Base-by-base conservation (phyloP, 2,329 filamentous ascomycete species). In the Fusarium tuaranense region DNA sequence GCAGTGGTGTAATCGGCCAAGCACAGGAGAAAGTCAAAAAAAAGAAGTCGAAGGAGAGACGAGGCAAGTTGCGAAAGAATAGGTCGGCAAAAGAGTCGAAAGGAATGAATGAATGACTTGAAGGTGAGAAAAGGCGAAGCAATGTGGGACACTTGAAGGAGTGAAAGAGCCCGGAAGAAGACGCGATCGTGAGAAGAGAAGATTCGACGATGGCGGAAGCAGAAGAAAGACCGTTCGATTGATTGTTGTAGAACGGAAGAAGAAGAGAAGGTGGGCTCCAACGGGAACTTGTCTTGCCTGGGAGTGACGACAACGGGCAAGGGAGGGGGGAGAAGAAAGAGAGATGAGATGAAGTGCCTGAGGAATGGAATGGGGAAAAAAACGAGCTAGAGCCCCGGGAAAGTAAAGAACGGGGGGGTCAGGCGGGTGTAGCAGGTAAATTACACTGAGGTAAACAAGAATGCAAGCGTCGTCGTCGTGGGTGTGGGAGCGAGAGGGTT, bases 261-360 rank as follows among this genome's bases (percentile, higher is more conserved):
- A 72, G 46, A 69, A 69, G 44, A 65, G 69, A 75, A 70, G 62
- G 63, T 65, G 66, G 72, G 55, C 55, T 74, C 46, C 46, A n/a
- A 51, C n/a, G 25, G 36, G 20, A 34, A 51, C 25, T 34, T 58
- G 62, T 65, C 62, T 32, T 53, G 48, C 27, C 39, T 51, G 14
- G 46, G 48, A 36, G 65, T 59, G 62, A 74, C 69, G 59, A 72
- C 69, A 63, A 67, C 63, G 64, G 63, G 27, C 69, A 67, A 72
- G 72, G 67, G 71, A 68, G 61, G 39, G 25, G 46, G 39, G 32
- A 25, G 41, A 53, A 44, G 61, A 55, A 68, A 46, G 48, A 61
- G 38, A 72, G 74, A 75, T 75, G 65, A 74, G 59, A 72, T 72
- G 68, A 69, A 36, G 72, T 61, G 60, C 70, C 27, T 65, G 64